Percentiles rank a stretch among this genome's conserved stretches.
These are phyloP conservation scores for Lineolata rhizophorae DNA, from an alignment of 495 filamentous ascomycete genomes.

Conservation along the genomic window DNA sequence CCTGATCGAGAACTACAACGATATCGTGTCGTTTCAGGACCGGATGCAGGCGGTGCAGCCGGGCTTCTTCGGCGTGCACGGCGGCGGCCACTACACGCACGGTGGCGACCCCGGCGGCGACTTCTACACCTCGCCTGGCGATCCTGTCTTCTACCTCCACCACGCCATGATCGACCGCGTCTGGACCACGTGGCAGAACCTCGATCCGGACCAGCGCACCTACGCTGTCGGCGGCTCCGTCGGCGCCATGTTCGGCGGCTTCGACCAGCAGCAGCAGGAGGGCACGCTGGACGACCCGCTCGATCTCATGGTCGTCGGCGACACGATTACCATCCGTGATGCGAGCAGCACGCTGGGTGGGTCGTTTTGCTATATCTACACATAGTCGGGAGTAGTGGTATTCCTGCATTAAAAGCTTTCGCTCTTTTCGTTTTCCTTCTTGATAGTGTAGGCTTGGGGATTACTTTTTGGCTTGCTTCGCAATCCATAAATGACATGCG, in stretches of 20 bases:
- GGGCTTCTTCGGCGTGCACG: no score
- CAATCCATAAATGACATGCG: no score
- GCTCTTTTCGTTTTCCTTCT: no score
- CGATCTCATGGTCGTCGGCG: not conserved
- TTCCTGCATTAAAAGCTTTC: no score
- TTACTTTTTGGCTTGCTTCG: no score
- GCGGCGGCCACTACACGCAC: not conserved
- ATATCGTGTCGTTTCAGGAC: no score
- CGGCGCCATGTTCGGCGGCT: no score
- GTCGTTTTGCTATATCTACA: not conserved
- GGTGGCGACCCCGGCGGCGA: not conserved
- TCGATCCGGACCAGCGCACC: not conserved
- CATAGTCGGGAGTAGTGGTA: not conserved
- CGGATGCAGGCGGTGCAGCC: no score
- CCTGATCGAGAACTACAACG: no score
- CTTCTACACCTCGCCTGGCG: not conserved
- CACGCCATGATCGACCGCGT: constrained; percentile 3
- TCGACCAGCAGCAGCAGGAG: no score
- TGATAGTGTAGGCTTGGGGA: no score
- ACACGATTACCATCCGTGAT: not conserved
- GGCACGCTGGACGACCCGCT: not conserved
- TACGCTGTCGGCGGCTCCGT: not conserved
- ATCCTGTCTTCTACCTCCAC: constrained; percentile 3
- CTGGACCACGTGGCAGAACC: constrained; percentile 4
- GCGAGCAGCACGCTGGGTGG: not conserved